phyloP scores from a whole-genome alignment of 1,284 basidiomycete species.

The Malassezia equina region DNA sequence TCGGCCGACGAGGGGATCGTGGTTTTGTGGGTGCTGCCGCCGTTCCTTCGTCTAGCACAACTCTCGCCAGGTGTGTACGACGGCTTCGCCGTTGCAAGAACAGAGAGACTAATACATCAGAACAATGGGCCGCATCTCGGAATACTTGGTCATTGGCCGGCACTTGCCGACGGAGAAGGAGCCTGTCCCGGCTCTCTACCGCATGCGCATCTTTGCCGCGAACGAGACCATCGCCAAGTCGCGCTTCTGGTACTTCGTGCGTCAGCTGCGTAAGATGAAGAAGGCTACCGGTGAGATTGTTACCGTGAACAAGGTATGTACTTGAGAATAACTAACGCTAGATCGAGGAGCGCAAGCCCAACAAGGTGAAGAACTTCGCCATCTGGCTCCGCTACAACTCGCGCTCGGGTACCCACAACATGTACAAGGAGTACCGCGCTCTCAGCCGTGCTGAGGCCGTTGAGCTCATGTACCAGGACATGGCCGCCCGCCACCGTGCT shows the following conservation, averaged over 20 bases:
- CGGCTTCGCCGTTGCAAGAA: background rate
- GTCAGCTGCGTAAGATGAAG: slow-evolving; percentile 80
- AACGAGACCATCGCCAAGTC: slow-evolving; percentile 98
- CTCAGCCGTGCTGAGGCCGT: slow-evolving; percentile 88
- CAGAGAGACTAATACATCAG: slow-evolving; percentile 6
- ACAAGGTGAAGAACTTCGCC: slow-evolving; percentile 99
- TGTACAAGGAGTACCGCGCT: slow-evolving; percentile 87
- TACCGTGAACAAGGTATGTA: slow-evolving; percentile 82
- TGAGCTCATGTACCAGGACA: slow-evolving; percentile 96
- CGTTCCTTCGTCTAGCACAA: slow-evolving; percentile 16
- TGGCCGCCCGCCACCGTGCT: slow-evolving; percentile 97
- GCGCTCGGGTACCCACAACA: slow-evolving; percentile 49
- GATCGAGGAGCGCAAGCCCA: slow-evolving; percentile 74
- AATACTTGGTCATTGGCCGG: slow-evolving; percentile 96
- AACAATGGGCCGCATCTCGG: slow-evolving; percentile 54
- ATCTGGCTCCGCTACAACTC: slow-evolving; percentile 92
- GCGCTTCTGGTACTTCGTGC: slow-evolving; percentile 99
- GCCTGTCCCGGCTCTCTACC: slow-evolving; percentile 89
- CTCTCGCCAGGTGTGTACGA: slow-evolving; percentile 10
- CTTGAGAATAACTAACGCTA: slow-evolving; percentile 1
- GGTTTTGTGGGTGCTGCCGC: slow-evolving; percentile 1
- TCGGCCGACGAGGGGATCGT: slow-evolving; percentile 6
- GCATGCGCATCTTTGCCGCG: slow-evolving; percentile 98
- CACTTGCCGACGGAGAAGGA: slow-evolving; percentile 89
- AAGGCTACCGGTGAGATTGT: slow-evolving; percentile 98